phyloP scores from a whole-genome alignment of 2,329 filamentous ascomycete species.

The Ophiosphaerella herpotricha region DNA sequence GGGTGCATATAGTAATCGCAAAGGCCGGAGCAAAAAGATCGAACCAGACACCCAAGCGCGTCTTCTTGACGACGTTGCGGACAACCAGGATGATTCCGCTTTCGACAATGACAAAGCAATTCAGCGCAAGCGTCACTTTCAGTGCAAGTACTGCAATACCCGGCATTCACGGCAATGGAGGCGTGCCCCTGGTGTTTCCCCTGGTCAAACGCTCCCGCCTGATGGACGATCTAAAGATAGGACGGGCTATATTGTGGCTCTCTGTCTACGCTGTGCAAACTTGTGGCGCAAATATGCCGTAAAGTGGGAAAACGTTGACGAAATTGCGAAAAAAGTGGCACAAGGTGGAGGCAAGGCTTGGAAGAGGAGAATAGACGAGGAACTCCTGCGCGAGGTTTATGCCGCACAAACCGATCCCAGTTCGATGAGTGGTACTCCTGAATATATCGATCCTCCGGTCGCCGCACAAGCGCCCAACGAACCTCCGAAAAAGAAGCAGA shows the following conservation, averaged over 20 bases:
- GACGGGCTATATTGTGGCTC: constrained; percentile 72
- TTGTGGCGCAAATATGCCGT: constrained; percentile 96
- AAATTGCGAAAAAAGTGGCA: constrained; percentile 84
- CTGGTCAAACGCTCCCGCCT: constrained; percentile 69
- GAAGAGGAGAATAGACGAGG: constrained; percentile 90
- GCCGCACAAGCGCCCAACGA: constrained; percentile 46
- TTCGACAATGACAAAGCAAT: constrained; percentile 87
- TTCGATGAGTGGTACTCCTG: constrained; percentile 29
- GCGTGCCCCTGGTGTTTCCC: constrained; percentile 77
- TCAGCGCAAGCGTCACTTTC: constrained; percentile 78
- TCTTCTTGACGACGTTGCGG: constrained; percentile 87
- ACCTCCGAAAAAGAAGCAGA: constrained; percentile 65
- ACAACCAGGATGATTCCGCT: constrained; percentile 91
- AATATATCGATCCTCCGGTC: constrained; percentile 32
- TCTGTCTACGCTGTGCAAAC: constrained; percentile 88
- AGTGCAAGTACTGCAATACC: constrained; percentile 90
- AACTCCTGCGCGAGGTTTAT: constrained; percentile 73
- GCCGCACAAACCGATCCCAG: constrained; percentile 40
- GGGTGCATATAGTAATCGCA: constrained; percentile 84
- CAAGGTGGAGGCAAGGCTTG: constrained; percentile 78
- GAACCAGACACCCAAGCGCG: constrained; percentile 64
- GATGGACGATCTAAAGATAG: constrained; percentile 81
- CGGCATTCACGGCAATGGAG: constrained; percentile 87
- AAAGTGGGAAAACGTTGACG: constrained; percentile 92
- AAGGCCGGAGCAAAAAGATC: constrained; percentile 83